Percentiles rank a stretch among this genome's conserved stretches.
These are phyloP conservation scores for Purpureocillium lavendulum DNA, from an alignment of 2,329 filamentous ascomycete species.

Conservation along the genomic window DNA sequence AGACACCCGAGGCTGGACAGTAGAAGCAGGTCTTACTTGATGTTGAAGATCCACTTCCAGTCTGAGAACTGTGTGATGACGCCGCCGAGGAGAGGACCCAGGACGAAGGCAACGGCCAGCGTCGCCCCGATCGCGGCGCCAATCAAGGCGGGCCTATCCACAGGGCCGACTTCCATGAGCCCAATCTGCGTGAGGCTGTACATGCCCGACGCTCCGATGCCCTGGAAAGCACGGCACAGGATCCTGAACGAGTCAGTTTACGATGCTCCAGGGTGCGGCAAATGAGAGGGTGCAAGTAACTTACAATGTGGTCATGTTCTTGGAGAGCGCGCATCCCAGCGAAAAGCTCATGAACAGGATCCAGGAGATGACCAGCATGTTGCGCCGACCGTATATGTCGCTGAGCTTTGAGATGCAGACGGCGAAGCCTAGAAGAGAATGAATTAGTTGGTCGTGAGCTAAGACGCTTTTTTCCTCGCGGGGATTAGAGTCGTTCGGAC, in stretches of 20 bases:
- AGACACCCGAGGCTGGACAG: too few species aligned
- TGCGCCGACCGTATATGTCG: conserved; percentile 48
- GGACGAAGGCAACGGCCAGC: conserved; percentile 47
- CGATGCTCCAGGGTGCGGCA: background rate
- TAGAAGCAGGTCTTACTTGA: too few species aligned
- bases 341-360: conserved; percentile 47
- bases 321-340: conserved; percentile 41
- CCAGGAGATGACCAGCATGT: conserved; percentile 42
- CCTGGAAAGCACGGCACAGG: conserved; percentile 49
- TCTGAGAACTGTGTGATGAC: conserved; percentile 41
- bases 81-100: conserved; percentile 51
- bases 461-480: too few species aligned
- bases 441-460: conserved; percentile 3
- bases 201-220: conserved; percentile 52
- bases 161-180: conserved; percentile 47
- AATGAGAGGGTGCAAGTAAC: conserved; percentile 9
- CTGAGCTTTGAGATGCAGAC: conserved; percentile 50
- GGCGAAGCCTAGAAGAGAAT: conserved; percentile 36
- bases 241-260: conserved; percentile 33
- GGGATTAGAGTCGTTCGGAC: too few species aligned
- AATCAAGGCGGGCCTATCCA: conserved; percentile 42
- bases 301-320: conserved; percentile 43
- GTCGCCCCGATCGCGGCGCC: conserved; percentile 47
- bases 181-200: conserved; percentile 52
- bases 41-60: conserved; percentile 54